Percentiles rank a stretch among this genome's conserved stretches.
phyloP scores from a whole-genome alignment of 2,329 filamentous ascomycete species.

The Exophiala calicioides region DNA sequence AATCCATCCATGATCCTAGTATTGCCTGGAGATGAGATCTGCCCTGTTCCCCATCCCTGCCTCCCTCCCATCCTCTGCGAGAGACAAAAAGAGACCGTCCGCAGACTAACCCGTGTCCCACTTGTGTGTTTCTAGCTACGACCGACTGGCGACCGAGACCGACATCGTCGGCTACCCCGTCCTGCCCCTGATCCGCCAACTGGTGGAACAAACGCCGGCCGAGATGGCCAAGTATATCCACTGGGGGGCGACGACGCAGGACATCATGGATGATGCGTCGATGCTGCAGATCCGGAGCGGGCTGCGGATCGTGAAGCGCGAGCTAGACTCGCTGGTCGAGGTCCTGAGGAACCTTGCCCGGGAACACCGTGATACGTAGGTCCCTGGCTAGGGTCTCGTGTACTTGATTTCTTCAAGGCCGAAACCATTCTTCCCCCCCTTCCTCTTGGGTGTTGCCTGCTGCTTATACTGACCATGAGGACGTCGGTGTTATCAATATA shows the following conservation, averaged over 20 bases:
- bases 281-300: conserved; percentile 57
- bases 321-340: conserved; percentile 46
- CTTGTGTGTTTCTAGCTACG: conserved; percentile 13
- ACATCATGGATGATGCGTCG: conserved; percentile 60
- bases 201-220: conserved; percentile 25
- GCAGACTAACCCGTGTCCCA: neutral
- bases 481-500: too few species aligned
- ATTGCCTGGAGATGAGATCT: too few species aligned
- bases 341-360: conserved; percentile 46
- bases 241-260: conserved; percentile 62
- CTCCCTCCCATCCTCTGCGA: too few species aligned
- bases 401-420: too few species aligned
- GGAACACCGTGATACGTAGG: conserved; percentile 49
- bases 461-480: neutral
- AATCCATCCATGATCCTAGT: too few species aligned
- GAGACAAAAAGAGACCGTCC: too few species aligned
- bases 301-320: conserved; percentile 49
- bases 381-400: too few species aligned
- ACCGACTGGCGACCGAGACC: conserved; percentile 31
- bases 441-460: neutral
- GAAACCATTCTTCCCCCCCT: too few species aligned
- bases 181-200: conserved; percentile 32
- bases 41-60: too few species aligned
- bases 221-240: conserved; percentile 52
- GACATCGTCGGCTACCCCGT: conserved; percentile 35